Evolutionary conservation across 2,329 filamentous ascomycete genomes (phyloP), one percentile per base, ranked within the genome.

Genomic region (Talaromyces sp.): DNA sequence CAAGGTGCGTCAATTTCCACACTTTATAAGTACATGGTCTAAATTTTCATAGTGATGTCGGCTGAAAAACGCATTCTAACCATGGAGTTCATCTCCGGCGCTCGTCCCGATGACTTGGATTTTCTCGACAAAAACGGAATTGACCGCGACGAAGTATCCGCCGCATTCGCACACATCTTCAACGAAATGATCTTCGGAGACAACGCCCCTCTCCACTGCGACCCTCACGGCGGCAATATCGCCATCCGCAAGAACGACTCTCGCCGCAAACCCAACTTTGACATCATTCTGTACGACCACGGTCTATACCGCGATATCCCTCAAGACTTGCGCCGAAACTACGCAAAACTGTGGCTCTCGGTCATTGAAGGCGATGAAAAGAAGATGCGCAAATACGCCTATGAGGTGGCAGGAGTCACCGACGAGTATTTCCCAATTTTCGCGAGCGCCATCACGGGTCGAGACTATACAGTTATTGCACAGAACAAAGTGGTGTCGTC

Each of bases 171-270:
- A 0, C 88, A 89, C 66, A 92, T 99, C 66, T 99, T 99, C 85
- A 99, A 99, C 82, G 93, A 98, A 76, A 99, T 99, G 95, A 97
- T 99, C 70, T 99, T 99, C 70, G 93, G 94, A 58, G 86, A 89
- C 61, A 86, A 89, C 66, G 94, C 94, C 0, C 93, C 95, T 0
- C 81, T 99, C 45, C 95, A 99, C 80, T 99, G 95, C 79, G 95
- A 99, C 74, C 95, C 95, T 0, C 95, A 99, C 74, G 95, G 93
- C 57, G 95, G 95, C 54, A 99, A 99, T 74, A 90, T 99, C 63
- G 93, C 95, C 24, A 92, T 99, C 67, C 89, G 93, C 49, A 88
- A 91, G 75, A 95, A 94, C 73, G 76, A 84, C 4, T 79, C 76
- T 16, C 83, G 86, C 41, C 81, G 84, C 45, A 81, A 82, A 66